A percentile compares a stretch with the other conserved stretches of the same genome.
phyloP scores from a whole-genome alignment of 1,284 basidiomycete genomes.

The Ustilago loliicola region DNA sequence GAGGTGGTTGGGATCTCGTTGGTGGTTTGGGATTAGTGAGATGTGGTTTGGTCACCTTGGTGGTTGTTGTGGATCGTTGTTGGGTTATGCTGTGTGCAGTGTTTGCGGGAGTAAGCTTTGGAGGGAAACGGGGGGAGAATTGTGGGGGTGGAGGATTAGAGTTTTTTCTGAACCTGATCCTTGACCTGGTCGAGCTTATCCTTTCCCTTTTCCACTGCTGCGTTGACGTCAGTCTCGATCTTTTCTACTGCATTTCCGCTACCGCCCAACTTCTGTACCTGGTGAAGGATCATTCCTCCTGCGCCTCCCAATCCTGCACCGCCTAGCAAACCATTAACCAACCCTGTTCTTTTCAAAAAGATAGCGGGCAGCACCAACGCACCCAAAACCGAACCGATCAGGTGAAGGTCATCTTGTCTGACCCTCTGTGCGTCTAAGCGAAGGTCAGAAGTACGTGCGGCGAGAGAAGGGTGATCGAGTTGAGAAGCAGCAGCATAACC shows the following conservation, averaged over 20 bases:
- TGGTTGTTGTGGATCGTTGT: too few relatives aligned
- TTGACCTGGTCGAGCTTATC: conserved; percentile 19
- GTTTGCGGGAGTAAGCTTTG: too few relatives aligned
- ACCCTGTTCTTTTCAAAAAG: conserved; percentile 59
- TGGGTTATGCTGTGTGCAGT: too few relatives aligned
- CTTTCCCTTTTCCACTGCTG: conserved; percentile 9
- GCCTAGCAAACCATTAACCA: conserved; percentile 66
- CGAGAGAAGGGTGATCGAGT: conserved; percentile 35
- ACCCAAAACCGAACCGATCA: conserved; percentile 64
- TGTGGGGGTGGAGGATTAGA: conserved; percentile 2
- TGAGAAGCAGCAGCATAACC: conserved; percentile 50
- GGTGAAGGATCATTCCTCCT: conserved; percentile 54
- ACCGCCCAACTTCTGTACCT: conserved; percentile 39
- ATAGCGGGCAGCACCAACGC: conserved; percentile 62
- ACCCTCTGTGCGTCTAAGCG: conserved; percentile 47
- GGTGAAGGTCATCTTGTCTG: conserved; percentile 63
- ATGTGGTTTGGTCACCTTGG: too few relatives aligned
- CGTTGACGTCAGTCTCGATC: conserved; percentile 6
- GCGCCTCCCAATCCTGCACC: conserved; percentile 65
- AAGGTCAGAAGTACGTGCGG: conserved; percentile 21
- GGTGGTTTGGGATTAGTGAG: too few relatives aligned
- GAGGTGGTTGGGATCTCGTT: too few relatives aligned
- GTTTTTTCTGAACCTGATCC: conserved; percentile 15
- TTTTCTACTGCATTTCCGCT: background rate
- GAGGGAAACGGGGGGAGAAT: too few relatives aligned